Percentiles rank a stretch among this genome's conserved stretches.
Conservation (phyloP, 139 green algal genomes). For the Chlorella sp. region DNA sequence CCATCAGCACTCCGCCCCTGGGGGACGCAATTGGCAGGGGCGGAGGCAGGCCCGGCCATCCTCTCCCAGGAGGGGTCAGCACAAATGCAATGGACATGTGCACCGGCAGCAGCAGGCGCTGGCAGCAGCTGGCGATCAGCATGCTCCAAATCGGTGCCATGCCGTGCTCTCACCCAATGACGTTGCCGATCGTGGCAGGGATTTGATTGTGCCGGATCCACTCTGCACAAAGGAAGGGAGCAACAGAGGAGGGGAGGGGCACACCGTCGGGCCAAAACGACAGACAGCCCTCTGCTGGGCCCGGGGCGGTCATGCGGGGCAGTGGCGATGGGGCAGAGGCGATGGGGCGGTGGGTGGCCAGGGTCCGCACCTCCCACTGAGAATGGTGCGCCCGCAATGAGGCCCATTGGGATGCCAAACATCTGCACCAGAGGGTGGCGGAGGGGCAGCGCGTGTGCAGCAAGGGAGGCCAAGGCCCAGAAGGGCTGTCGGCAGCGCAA, state of each 20-base stretch:
- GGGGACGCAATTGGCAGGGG: too few relatives aligned
- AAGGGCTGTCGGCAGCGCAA: not conserved
- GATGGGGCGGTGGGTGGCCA: too few relatives aligned
- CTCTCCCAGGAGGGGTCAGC: too few relatives aligned
- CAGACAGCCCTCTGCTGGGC: too few relatives aligned
- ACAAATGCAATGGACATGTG: conserved; percentile 12
- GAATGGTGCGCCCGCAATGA: not conserved
- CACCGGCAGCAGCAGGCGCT: too few relatives aligned
- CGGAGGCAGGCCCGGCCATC: too few relatives aligned
- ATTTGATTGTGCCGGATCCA: conserved; percentile 1
- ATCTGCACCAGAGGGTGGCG: not conserved
- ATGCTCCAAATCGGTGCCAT: not conserved
- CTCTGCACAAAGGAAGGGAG: too few relatives aligned
- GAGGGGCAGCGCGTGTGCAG: not conserved
- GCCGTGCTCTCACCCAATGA: not conserved
- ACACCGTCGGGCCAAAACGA: too few relatives aligned
- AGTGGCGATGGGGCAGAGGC: too few relatives aligned
- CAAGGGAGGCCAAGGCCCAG: not conserved
- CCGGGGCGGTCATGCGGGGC: too few relatives aligned
- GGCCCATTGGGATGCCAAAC: not conserved
- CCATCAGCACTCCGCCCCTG: not conserved
- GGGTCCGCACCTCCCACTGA: too few relatives aligned
- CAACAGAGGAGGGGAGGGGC: too few relatives aligned
- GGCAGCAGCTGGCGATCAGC: not conserved
- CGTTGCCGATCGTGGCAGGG: not conserved